Base-by-base conservation (phyloP, 202 grass and related monocot species). In the Carex sylvatica region DNA sequence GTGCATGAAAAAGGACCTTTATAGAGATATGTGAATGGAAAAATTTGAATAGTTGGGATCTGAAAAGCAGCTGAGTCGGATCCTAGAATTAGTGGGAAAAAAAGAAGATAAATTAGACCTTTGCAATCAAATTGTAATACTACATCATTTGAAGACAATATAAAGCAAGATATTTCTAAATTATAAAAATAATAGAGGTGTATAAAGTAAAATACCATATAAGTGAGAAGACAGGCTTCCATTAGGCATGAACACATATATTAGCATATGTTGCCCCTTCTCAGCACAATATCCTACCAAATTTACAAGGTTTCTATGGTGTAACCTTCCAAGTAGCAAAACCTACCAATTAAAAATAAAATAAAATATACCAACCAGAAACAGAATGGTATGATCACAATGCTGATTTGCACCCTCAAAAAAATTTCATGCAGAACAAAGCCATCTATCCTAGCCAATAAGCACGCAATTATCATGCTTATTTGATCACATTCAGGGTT, bases 281-380 rank as follows among this genome's bases (percentile, higher is more conserved):
- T 98, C 96, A 69, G 91, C 89, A 86, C 92, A 98, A 87, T 98
- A 98, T 16, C 96, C 96, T 71, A 98, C 89, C 91, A 98, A 90
- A 90, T 98, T 98, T 6, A 98, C 92, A 84, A 98, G 91, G 79
- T 98, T 95, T 84, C 96, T 90, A 69, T 98, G 96, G 82, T 98
- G 96, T 76, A 98, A 86, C 63, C 96, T 89, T 61, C 92, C 96
- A 68, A 98, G 92, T 87, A 98, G 96, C 69, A 93, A 78, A 60
- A 98, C 96, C 96, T 95, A 70, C 12, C 82, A 80, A 83, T 15
- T 58, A 30, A 66, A 69, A 2, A 69, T 40, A 70, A 68, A 28
- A 26, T 40, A 82, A 90, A 68, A 87, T 78, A 77, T 87, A 26
- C 73, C 65, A 74, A 79, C 65, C 51, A 84, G 75, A 77, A 24